Conservation (phyloP, 306 rosid species). For the Sicyos baderoa region DNA sequence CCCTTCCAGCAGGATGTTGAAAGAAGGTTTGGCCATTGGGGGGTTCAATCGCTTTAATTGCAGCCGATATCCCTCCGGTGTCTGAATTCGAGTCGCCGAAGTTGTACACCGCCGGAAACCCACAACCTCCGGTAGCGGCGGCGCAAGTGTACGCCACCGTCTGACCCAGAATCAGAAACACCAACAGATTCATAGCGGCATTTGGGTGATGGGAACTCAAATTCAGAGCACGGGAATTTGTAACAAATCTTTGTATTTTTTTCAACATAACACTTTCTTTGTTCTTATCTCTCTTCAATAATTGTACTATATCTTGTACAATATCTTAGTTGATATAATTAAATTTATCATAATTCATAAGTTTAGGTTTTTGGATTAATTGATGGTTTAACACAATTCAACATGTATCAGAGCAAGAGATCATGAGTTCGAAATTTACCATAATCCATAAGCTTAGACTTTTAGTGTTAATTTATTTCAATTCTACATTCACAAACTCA, state of each 20-base stretch:
- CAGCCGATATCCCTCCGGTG: slow-evolving; percentile 68
- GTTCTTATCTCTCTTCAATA: too few relatives aligned
- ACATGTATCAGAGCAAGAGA: too few relatives aligned
- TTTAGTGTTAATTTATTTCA: too few relatives aligned
- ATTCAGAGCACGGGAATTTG: not conserved
- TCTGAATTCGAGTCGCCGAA: slow-evolving; percentile 97
- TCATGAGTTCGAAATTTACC: too few relatives aligned
- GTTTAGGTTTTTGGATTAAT: too few relatives aligned
- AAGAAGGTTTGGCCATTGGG: slow-evolving; percentile 84
- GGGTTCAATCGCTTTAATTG: slow-evolving; percentile 31
- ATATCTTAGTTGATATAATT: too few relatives aligned
- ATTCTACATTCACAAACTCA: too few relatives aligned
- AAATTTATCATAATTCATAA: too few relatives aligned
- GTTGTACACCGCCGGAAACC: slow-evolving; percentile 65
- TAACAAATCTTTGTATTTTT: not conserved
- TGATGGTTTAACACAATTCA: too few relatives aligned
- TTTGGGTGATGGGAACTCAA: not conserved
- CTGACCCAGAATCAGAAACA: slow-evolving; percentile 21
- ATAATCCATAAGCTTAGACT: too few relatives aligned
- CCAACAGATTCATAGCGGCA: not conserved
- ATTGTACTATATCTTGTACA: too few relatives aligned
- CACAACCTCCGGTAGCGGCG: slow-evolving; percentile 28
- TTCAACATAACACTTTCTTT: not conserved
- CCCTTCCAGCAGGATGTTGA: slow-evolving; percentile 59
- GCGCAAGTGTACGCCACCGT: not conserved